Percentiles rank a stretch among this genome's conserved stretches.
phyloP scores from a whole-genome alignment of 768 basidiomycete species.

The Rhodotorula taiwanensis region DNA sequence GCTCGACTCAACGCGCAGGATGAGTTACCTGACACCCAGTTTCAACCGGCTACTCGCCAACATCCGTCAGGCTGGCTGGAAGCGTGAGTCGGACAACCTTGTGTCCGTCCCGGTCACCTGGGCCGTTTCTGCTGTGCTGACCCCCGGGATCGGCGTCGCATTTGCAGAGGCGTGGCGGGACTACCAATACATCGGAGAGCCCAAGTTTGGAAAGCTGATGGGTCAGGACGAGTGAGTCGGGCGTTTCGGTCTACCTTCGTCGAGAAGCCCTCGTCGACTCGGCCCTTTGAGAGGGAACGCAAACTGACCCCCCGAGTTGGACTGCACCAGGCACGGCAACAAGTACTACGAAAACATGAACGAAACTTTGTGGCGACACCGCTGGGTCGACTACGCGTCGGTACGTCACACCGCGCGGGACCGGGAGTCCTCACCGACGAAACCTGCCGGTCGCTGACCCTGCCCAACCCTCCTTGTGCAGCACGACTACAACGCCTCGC shows the following conservation, averaged over 20 bases:
- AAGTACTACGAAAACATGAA: conserved; percentile 75
- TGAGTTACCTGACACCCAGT: conserved; percentile 19
- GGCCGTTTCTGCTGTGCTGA: neutral
- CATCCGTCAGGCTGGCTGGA: conserved; percentile 28
- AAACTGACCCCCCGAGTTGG: no score
- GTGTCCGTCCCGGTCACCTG: neutral
- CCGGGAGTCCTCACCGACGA: no score
- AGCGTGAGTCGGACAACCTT: conserved; percentile 13
- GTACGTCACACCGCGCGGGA: no score
- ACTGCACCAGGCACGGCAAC: conserved; percentile 88
- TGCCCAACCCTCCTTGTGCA: neutral
- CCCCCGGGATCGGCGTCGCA: no score
- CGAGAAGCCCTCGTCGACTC: no score
- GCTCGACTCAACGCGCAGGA: no score
- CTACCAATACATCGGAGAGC: conserved; percentile 87
- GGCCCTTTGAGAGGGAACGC: no score
- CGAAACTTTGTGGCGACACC: conserved; percentile 65
- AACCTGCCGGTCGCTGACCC: neutral
- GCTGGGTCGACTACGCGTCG: conserved; percentile 93
- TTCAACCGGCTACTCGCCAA: conserved; percentile 26
- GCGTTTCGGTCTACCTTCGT: conserved; percentile 10
- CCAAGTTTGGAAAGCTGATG: conserved; percentile 70
- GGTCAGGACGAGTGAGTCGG: conserved; percentile 73
- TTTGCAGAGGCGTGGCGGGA: conserved; percentile 30
- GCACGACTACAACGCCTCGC: conserved; percentile 77